These are phyloP conservation scores for Orbilia javanica DNA, from an alignment of 2,329 filamentous ascomycete species.

Conservation along the genomic window DNA sequence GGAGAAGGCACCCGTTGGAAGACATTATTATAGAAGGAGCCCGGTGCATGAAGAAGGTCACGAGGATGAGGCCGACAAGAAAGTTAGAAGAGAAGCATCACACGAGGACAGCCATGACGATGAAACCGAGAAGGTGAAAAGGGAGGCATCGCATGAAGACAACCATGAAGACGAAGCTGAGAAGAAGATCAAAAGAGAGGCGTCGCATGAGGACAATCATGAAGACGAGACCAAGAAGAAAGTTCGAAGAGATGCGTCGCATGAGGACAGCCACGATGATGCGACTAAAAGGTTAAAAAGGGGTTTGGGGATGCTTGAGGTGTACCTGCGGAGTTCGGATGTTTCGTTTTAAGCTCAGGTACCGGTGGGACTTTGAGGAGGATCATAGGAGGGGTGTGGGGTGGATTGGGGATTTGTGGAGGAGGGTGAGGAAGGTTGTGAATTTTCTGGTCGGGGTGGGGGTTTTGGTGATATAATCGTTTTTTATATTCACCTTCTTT, in stretches of 20 bases:
- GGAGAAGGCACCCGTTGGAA: not conserved
- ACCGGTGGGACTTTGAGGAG: not conserved
- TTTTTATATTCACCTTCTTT: not conserved
- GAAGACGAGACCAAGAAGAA: no score
- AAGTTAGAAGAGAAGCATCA: no score
- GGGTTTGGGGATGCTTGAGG: slow-evolving; percentile 4
- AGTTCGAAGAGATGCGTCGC: no score
- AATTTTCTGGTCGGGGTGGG: slow-evolving; percentile 12
- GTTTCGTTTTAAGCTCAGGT: slow-evolving; percentile 19
- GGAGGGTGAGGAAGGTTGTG: slow-evolving; percentile 7
- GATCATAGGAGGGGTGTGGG: not conserved
- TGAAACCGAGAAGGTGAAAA: no score
- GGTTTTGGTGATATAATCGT: not conserved
- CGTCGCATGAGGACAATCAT: no score
- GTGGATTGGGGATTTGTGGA: not conserved
- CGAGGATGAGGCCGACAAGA: not conserved
- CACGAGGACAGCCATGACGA: no score
- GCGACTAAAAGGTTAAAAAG: not conserved
- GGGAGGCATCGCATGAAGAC: no score
- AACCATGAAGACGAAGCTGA: no score
- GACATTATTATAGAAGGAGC: not conserved
- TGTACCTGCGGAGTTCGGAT: slow-evolving; percentile 15
- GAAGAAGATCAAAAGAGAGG: not conserved
- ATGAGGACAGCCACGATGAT: no score
- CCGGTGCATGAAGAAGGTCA: not conserved